Conservation (phyloP, 176 grass and related monocot genomes). For the Aegilops speltoides region DNA sequence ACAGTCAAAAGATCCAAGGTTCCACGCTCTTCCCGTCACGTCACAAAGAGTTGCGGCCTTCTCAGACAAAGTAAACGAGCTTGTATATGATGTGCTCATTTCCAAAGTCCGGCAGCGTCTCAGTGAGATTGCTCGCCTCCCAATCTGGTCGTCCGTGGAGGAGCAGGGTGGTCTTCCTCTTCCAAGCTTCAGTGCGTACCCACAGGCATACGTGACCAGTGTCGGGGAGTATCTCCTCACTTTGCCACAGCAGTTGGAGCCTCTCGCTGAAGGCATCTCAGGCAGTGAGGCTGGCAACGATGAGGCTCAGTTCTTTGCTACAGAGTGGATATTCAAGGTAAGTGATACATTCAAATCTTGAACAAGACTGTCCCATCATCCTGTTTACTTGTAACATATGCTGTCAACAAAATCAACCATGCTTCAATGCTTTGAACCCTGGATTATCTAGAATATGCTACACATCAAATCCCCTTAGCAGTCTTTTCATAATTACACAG, state of each 20-base stretch:
- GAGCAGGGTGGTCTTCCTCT: conserved; percentile 86
- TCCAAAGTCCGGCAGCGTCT: conserved; percentile 83
- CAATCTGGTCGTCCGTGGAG: conserved; percentile 87
- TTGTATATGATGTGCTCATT: conserved; percentile 93
- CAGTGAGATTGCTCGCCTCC: conserved; percentile 69
- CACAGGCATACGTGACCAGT: conserved; percentile 85
- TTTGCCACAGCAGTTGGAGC: conserved; percentile 93
- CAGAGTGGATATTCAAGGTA: conserved; percentile 99
- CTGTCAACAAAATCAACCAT: background rate
- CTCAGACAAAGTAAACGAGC: conserved; percentile 93
- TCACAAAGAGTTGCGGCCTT: conserved; percentile 88
- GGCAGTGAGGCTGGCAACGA: conserved; percentile 70
- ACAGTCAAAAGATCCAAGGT: conserved; percentile 95
- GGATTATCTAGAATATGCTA: too few species aligned
- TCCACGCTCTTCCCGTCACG: conserved; percentile 82
- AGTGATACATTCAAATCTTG: conserved; percentile 34
- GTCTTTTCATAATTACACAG: background rate
- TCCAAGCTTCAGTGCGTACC: conserved; percentile 97
- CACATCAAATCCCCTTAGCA: background rate
- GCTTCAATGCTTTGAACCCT: background rate
- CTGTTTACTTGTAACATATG: background rate
- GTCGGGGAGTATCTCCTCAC: conserved; percentile 98
- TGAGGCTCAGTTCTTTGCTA: conserved; percentile 95
- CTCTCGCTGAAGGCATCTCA: conserved; percentile 82
- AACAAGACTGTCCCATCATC: background rate